phyloP scores from a whole-genome alignment of 805 yeast genomes.

The Cyberlindnera xishuangbannaensis region DNA sequence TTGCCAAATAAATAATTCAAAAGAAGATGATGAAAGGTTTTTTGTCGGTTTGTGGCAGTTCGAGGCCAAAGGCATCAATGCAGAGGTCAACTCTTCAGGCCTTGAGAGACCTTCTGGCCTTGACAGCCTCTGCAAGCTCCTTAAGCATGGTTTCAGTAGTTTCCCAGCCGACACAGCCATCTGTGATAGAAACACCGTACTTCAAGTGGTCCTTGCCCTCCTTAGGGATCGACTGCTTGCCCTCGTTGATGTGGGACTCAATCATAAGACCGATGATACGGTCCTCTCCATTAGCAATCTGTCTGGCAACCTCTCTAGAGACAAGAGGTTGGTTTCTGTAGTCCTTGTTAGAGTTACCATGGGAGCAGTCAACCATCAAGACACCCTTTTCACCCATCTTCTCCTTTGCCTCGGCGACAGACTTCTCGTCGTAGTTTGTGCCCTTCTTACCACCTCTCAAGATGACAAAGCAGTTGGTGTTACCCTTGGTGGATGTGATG shows the following conservation, averaged over 20 bases:
- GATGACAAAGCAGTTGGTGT: conserved; percentile 88
- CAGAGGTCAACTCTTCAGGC: neutral
- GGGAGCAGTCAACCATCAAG: conserved; percentile 96
- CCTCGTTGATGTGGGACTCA: conserved; percentile 87
- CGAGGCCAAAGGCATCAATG: no score
- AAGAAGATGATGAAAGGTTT: no score
- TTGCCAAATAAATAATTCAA: neutral
- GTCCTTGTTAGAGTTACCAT: conserved; percentile 94
- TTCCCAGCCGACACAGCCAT: conserved; percentile 93
- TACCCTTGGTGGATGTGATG: conserved; percentile 93
- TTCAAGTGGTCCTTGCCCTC: conserved; percentile 74
- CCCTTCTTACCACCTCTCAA: conserved; percentile 94
- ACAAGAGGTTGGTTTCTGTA: conserved; percentile 94
- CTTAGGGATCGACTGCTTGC: conserved; percentile 81
- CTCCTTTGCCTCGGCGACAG: conserved; percentile 70
- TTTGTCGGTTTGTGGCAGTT: no score
- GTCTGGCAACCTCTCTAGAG: conserved; percentile 74
- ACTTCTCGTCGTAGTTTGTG: conserved; percentile 81
- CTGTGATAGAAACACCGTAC: conserved; percentile 96
- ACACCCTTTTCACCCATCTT: conserved; percentile 45
- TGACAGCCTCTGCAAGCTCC: conserved; percentile 77
- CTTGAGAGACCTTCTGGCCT: conserved; percentile 58
- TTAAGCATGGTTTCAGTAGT: conserved; percentile 77
- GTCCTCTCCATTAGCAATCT: conserved; percentile 75
- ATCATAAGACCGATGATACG: conserved; percentile 90